Evolutionary conservation across 805 yeast genomes (phyloP).

Genomic region (Isabelozyma gotoi): DNA sequence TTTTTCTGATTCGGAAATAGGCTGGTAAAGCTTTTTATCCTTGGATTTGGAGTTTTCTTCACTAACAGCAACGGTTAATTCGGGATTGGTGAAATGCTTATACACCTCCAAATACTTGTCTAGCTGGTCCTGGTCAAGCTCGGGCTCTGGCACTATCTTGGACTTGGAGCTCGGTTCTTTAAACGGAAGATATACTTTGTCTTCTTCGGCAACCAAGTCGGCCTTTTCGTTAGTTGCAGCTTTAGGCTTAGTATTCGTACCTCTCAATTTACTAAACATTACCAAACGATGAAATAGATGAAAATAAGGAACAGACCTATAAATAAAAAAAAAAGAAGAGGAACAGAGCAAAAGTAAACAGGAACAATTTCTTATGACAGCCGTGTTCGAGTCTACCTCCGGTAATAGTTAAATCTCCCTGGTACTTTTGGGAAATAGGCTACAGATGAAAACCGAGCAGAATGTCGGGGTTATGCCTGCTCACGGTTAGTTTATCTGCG

Average conservation of each 20-base stretch:
- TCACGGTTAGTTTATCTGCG: too few species aligned
- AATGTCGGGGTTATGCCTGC: too few species aligned
- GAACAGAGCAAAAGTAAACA: slow-evolving; percentile 1
- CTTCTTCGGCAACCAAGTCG: slow-evolving; percentile 5
- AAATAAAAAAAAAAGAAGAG: background rate
- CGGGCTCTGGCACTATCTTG: slow-evolving; percentile 47
- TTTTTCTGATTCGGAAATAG: slow-evolving; percentile 52
- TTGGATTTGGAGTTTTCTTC: slow-evolving; percentile 49
- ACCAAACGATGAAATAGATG: background rate
- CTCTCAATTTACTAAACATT: slow-evolving; percentile 18
- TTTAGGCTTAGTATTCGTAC: slow-evolving; percentile 11
- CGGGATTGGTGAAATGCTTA: slow-evolving; percentile 57
- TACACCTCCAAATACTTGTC: slow-evolving; percentile 63
- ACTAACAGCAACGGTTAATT: slow-evolving; percentile 46
- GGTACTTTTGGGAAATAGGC: too few species aligned
- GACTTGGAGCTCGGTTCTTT: slow-evolving; percentile 34
- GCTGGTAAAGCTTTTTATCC: slow-evolving; percentile 28
- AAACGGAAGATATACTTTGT: slow-evolving; percentile 18
- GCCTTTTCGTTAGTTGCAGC: slow-evolving; percentile 4
- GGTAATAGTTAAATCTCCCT: background rate
- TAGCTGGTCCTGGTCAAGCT: slow-evolving; percentile 54
- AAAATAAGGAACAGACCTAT: background rate
- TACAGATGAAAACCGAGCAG: too few species aligned
- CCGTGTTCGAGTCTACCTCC: background rate
- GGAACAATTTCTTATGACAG: background rate